Evolutionary conservation across 169 alveolate genomes (phyloP).

Genomic region (Sarcocystis neurona): DNA sequence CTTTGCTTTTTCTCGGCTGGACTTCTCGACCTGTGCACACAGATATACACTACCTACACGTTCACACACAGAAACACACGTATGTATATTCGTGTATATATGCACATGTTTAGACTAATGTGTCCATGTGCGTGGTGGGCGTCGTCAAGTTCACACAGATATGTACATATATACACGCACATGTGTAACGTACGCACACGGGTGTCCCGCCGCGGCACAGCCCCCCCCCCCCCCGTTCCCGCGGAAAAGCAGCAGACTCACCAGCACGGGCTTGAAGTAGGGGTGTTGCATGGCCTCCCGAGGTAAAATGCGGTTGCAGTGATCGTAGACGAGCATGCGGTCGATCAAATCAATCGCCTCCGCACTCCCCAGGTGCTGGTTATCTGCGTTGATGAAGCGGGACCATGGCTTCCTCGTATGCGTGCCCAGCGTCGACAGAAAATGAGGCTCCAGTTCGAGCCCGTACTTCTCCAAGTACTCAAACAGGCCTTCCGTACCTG

Average conservation of each 20-base stretch:
- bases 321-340: conserved; percentile 96
- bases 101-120: neutral
- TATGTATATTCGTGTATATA: neutral
- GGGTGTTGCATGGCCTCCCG: conserved; percentile 98
- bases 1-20: too few relatives aligned
- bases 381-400: conserved; percentile 89
- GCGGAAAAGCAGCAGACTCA: neutral
- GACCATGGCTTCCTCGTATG: conserved; percentile 91
- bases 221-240: too few relatives aligned
- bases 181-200: neutral
- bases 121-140: neutral
- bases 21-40: neutral
- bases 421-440: conserved; percentile 84
- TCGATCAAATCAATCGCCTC: conserved; percentile 94
- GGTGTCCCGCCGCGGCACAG: neutral
- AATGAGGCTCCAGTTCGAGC: conserved; percentile 85
- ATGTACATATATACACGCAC: neutral
- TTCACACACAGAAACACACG: too few relatives aligned
- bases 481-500: conserved; percentile 89
- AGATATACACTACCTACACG: too few relatives aligned
- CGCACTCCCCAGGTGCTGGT: conserved; percentile 83
- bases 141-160: neutral
- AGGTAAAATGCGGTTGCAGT: conserved; percentile 95
- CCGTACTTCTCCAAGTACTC: conserved; percentile 86
- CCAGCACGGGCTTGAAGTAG: conserved; percentile 85